Percentiles rank a stretch among this genome's conserved stretches.
These are phyloP conservation scores for Lactarius vividus DNA, from an alignment of 768 basidiomycete genomes.

Conservation along the genomic window DNA sequence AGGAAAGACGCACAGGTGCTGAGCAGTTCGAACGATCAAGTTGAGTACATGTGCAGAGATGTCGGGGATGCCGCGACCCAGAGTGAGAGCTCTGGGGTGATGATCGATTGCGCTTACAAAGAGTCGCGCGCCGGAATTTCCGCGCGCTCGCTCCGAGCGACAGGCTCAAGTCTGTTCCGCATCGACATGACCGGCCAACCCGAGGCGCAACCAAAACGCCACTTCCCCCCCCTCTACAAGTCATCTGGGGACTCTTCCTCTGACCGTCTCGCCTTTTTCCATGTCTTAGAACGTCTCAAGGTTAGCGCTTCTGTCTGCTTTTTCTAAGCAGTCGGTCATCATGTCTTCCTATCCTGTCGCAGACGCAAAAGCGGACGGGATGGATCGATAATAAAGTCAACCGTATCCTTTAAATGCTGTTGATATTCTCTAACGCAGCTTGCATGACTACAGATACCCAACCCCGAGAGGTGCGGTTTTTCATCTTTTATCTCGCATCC, in stretches of 20 bases:
- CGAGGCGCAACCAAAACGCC: constrained; percentile 38
- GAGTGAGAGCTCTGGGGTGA: no score
- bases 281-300: constrained; percentile 86
- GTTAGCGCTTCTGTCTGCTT: constrained; percentile 37
- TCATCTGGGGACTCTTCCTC: constrained; percentile 49
- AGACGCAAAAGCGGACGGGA: constrained; percentile 95
- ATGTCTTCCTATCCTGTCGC: background rate
- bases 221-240: constrained; percentile 59
- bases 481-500: background rate
- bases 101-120: no score
- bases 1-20: no score
- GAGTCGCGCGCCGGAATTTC: no score
- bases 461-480: constrained; percentile 69
- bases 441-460: constrained; percentile 56
- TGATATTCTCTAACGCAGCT: constrained; percentile 12
- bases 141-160: background rate
- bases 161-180: no score
- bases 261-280: constrained; percentile 88
- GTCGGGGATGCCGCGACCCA: no score
- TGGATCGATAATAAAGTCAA: constrained; percentile 85
- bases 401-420: background rate
- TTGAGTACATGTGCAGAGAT: no score
- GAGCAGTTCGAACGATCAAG: no score
- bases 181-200: constrained; percentile 30
- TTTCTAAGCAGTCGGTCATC: background rate